Evolutionary conservation across 441 rosid species (phyloP).

Genomic region (Euphorbia corollata): DNA sequence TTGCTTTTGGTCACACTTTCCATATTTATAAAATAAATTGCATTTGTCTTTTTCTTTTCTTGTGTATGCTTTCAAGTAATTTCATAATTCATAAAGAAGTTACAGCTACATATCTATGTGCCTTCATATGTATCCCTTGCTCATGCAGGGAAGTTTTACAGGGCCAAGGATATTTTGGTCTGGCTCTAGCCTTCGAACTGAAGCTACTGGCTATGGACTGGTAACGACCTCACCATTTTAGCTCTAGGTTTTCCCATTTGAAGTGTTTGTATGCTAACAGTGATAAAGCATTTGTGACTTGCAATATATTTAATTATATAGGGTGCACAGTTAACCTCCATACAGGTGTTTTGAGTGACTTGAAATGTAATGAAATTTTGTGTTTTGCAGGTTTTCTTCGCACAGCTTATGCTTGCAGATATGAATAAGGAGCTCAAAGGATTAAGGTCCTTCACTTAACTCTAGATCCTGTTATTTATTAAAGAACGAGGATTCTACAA

Average conservation of each 20-base stretch:
- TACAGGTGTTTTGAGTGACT: slow-evolving; percentile 4
- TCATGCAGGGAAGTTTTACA: slow-evolving; percentile 99
- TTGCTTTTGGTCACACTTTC: background rate
- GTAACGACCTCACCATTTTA: slow-evolving; percentile 36
- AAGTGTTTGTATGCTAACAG: slow-evolving; percentile 11
- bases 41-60: slow-evolving; percentile 1
- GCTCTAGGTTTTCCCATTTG: slow-evolving; percentile 18
- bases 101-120: slow-evolving; percentile 27
- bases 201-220: slow-evolving; percentile 99
- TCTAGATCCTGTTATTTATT: slow-evolving; percentile 9
- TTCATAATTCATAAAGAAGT: slow-evolving; percentile 13
- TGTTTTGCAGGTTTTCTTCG: slow-evolving; percentile 84
- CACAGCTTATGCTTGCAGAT: slow-evolving; percentile 87
- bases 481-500: background rate
- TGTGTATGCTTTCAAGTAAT: background rate
- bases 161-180: slow-evolving; percentile 98
- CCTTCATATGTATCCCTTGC: slow-evolving; percentile 45
- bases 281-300: background rate
- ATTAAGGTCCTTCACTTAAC: slow-evolving; percentile 49
- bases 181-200: slow-evolving; percentile 98
- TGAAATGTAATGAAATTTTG: slow-evolving; percentile 19
- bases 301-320: background rate
- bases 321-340: slow-evolving; percentile 6
- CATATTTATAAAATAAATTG: background rate
- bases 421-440: slow-evolving; percentile 96